These are phyloP conservation scores for Cytospora leucostoma DNA, from an alignment of 2,329 filamentous ascomycete species.

Conservation along the genomic window DNA sequence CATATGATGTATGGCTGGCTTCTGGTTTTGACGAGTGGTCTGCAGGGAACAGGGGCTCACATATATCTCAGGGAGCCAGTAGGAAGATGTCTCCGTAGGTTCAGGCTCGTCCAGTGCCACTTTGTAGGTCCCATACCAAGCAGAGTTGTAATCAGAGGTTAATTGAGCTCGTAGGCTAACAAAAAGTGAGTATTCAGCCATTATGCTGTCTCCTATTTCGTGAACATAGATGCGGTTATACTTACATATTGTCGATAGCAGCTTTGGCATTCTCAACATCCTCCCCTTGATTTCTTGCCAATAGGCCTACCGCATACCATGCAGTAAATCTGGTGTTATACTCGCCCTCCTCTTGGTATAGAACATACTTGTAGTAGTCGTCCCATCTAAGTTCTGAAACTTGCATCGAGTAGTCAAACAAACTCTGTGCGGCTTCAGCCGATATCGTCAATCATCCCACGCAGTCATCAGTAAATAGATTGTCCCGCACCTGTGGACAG, in stretches of 20 bases:
- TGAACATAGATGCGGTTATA: not conserved
- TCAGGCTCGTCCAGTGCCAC: constrained; percentile 43
- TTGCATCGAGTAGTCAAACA: constrained; percentile 44
- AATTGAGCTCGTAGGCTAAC: constrained; percentile 34
- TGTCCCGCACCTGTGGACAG: constrained; percentile 16
- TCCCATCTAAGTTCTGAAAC: constrained; percentile 44
- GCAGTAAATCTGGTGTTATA: constrained; percentile 47
- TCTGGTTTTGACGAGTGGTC: not conserved
- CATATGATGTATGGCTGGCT: not conserved
- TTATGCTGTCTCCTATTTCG: no score
- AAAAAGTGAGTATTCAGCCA: not conserved
- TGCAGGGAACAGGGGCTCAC: constrained; percentile 25
- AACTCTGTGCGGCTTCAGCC: constrained; percentile 38
- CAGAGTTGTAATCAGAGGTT: constrained; percentile 40
- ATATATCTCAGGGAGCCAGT: constrained; percentile 40
- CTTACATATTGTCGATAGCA: constrained; percentile 40
- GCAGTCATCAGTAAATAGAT: not conserved
- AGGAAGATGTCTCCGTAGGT: constrained; percentile 38
- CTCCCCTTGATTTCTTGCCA: constrained; percentile 39
- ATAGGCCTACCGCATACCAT: constrained; percentile 43
- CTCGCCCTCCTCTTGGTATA: constrained; percentile 44
- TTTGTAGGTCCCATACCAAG: constrained; percentile 46
- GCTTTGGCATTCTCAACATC: constrained; percentile 40
- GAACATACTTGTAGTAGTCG: constrained; percentile 44
- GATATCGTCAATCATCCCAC: not conserved